Evolutionary conservation across 2,329 filamentous ascomycete genomes (phyloP), one percentile per base, ranked within the genome.

Genomic region (Dichotomopilus funicola): DNA sequence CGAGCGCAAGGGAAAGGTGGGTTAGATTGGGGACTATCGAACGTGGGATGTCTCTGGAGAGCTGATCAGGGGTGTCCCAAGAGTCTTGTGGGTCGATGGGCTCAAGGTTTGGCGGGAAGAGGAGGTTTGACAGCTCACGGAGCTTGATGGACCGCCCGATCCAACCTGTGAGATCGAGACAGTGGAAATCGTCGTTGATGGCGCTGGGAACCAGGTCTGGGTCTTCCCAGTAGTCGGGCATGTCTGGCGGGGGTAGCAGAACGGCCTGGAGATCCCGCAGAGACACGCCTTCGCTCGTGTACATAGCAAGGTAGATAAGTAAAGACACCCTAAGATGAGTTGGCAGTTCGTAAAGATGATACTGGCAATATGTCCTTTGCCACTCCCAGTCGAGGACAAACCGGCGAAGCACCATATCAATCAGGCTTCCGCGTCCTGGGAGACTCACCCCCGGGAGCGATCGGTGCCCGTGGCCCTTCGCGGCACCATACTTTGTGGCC

Each of bases 1-100:
- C 11, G 59, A 81, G 61, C 4, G 81, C 80, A 2, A 86, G 75
- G 1, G 81, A 85, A 7, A 86, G 72, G 60, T 84, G 81, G 0
- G 81, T 84, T 10, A 86, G 71, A 57, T 78, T 78, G 8, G 81
- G 80, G 42, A 85, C 67, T 13, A 83, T 66, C 9, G 67, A 64
- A 34, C 65, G 70, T 1, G 72, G 69, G 33, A 68, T 66, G 66
- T 59, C 58, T 0, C 60, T 57, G 1, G 60, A 47, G 2, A 62
- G 12, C 72, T 43, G 19, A 12, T 54, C 43, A 33, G 69, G 68
- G 1, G 69, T 66, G 45, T 83, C 80, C 80, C 80, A 83, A 0
- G 78, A 80, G 2, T 83, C 80, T 49, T 76, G 72, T 6, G 72
- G 67, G 13, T 57, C 37, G 19, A 49, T 5, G 12, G 53, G 9